Percentiles rank a stretch among this genome's conserved stretches.
Evolutionary conservation across 768 basidiomycete species (phyloP).

Genomic region (Phylloporus scabripes): DNA sequence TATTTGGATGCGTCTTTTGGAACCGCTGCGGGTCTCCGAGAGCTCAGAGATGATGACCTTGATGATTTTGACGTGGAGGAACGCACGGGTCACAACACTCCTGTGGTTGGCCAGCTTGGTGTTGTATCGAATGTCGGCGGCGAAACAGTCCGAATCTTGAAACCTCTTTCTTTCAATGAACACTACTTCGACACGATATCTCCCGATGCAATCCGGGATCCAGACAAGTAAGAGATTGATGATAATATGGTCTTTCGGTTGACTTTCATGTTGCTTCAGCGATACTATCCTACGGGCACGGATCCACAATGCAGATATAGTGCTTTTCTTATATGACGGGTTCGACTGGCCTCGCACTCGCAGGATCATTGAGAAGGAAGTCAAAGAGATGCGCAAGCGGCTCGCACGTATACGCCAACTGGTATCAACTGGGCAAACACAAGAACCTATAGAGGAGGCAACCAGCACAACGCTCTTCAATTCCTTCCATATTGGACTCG

Average conservation of each 20-base stretch:
- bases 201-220: constrained; percentile 45
- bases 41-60: constrained; percentile 65
- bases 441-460: constrained; percentile 67
- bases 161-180: constrained; percentile 61
- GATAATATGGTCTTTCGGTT: constrained; percentile 4
- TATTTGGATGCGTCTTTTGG: constrained; percentile 84
- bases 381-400: constrained; percentile 80
- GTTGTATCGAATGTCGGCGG: constrained; percentile 64
- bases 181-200: constrained; percentile 67
- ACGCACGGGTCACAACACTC: constrained; percentile 10
- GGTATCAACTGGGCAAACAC: constrained; percentile 82
- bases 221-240: constrained; percentile 39
- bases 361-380: constrained; percentile 78
- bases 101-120: constrained; percentile 31
- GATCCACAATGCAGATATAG: constrained; percentile 56
- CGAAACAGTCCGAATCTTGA: constrained; percentile 80
- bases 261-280: constrained; percentile 31
- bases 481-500: constrained; percentile 90
- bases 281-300: constrained; percentile 50
- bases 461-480: constrained; percentile 84
- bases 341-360: constrained; percentile 92
- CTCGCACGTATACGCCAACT: constrained; percentile 89
- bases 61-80: constrained; percentile 53
- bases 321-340: constrained; percentile 80
- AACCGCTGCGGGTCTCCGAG: constrained; percentile 68